Conservation (phyloP, 345 rosid species). For the Acer campestre region DNA sequence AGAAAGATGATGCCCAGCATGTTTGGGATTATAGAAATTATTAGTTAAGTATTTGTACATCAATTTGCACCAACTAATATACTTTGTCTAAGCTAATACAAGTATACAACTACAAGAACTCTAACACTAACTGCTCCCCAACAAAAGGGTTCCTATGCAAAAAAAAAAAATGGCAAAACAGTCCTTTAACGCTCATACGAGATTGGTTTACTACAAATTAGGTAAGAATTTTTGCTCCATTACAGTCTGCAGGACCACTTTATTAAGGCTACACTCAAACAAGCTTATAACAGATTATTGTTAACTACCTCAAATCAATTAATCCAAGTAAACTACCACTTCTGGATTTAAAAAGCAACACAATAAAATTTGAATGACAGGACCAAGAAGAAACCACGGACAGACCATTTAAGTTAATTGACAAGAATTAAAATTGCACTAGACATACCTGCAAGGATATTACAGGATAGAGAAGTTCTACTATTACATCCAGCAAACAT, state of each 20-base stretch:
- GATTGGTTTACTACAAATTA: not conserved
- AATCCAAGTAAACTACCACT: not conserved
- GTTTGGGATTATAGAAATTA: not conserved
- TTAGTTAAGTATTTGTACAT: constrained; percentile 3
- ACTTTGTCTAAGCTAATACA: not conserved
- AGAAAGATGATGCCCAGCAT: constrained; percentile 12
- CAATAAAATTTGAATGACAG: not conserved
- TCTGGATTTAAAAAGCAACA: not conserved
- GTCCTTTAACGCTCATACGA: not conserved
- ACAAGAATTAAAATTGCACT: constrained; percentile 4
- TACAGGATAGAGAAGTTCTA: constrained; percentile 78
- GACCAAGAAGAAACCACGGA: not conserved
- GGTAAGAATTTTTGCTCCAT: not conserved
- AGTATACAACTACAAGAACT: constrained; percentile 1
- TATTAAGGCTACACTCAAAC: not conserved
- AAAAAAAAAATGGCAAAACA: not conserved
- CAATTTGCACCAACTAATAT: constrained; percentile 14
- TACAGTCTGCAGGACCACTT: not conserved
- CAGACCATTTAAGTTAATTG: not conserved
- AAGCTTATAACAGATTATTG: not conserved
- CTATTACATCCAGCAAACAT: constrained; percentile 77
- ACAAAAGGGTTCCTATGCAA: not conserved
- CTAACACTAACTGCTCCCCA: not conserved
- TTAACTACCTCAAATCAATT: not conserved
- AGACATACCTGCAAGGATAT: constrained; percentile 82